Evolutionary conservation across 352 stramenopile genomes (phyloP).

Genomic region (Pythium rhizo-oryzae): DNA sequence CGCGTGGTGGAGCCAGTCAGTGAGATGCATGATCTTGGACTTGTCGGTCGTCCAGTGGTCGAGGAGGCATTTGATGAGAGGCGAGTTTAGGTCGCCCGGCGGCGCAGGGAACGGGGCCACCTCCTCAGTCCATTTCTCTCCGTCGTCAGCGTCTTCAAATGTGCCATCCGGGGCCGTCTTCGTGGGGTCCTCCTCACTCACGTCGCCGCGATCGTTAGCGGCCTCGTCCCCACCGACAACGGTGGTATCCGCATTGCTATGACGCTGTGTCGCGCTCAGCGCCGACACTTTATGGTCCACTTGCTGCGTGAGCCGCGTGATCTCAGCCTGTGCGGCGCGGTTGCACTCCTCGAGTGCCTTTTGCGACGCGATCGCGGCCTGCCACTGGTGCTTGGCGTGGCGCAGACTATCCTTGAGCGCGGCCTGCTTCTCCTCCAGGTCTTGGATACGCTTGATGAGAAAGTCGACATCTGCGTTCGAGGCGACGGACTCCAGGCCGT

Average conservation of each 20-base stretch:
- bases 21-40: too few species aligned
- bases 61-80: too few species aligned
- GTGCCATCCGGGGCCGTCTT: background rate
- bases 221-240: background rate
- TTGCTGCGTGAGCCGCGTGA: conserved; percentile 27
- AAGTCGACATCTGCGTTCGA: conserved; percentile 11
- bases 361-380: conserved; percentile 32
- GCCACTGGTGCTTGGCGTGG: conserved; percentile 39
- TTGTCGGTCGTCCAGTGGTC: too few species aligned
- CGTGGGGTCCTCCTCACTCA: background rate
- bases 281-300: conserved; percentile 27
- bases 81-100: too few species aligned
- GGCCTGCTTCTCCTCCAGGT: conserved; percentile 26
- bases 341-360: conserved; percentile 38
- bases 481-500: background rate
- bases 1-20: too few species aligned
- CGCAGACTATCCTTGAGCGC: conserved; percentile 25
- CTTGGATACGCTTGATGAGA: conserved; percentile 25
- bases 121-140: conserved; percentile 54
- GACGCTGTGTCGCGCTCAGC: background rate
- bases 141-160: conserved; percentile 6
- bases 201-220: too few species aligned
- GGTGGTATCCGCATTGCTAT: background rate
- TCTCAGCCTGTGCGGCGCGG: conserved; percentile 29
- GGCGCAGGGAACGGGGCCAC: too few species aligned